Conservation (phyloP, 2,329 filamentous ascomycete genomes). For the Myriosclerotinia duriaeana region DNA sequence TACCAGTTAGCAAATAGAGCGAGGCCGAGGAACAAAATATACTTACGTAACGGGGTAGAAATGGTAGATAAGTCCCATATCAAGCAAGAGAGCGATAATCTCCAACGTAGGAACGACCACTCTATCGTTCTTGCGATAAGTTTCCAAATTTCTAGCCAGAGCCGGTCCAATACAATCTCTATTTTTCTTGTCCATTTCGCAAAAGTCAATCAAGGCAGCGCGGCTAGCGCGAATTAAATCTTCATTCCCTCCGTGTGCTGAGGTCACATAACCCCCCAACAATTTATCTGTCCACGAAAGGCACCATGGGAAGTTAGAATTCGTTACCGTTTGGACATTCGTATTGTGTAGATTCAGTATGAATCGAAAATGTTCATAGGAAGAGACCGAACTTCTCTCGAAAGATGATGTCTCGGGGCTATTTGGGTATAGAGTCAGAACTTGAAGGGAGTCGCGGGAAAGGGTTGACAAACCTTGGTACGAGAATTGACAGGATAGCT, state of each 20-base stretch:
- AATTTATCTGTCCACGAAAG: conserved; percentile 46
- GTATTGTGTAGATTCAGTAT: conserved; percentile 29
- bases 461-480: neutral
- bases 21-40: neutral
- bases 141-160: conserved; percentile 54
- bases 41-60: neutral
- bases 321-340: conserved; percentile 27
- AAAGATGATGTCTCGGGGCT: neutral
- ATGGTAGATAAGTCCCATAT: conserved; percentile 41
- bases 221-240: conserved; percentile 69
- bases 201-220: conserved; percentile 60
- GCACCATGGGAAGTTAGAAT: conserved; percentile 12
- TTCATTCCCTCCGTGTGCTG: conserved; percentile 76
- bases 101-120: conserved; percentile 75
- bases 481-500: conserved; percentile 47
- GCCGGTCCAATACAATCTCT: conserved; percentile 49
- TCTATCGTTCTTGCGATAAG: conserved; percentile 58
- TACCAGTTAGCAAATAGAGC: neutral
- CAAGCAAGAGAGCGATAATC: conserved; percentile 73
- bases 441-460: neutral
- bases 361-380: conserved; percentile 30
- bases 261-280: conserved; percentile 67
- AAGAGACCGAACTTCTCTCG: conserved; percentile 20
- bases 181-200: conserved; percentile 37
- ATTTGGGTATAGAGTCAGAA: neutral